Evolutionary conservation across 306 rosid species (phyloP).

Genomic region (Glycine soja): DNA sequence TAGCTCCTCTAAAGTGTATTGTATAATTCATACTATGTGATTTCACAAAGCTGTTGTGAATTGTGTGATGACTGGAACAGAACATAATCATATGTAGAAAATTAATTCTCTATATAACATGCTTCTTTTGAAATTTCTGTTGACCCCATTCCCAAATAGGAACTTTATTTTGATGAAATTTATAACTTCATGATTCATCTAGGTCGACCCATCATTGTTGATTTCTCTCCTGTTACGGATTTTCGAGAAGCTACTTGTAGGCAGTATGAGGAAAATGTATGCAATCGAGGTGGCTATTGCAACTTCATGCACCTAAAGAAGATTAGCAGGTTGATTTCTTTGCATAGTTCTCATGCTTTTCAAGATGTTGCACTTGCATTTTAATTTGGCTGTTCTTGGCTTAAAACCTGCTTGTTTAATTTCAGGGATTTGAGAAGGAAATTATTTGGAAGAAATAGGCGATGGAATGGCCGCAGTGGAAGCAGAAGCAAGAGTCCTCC

Average conservation of each 20-base stretch:
- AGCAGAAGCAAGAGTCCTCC: conserved; percentile 94
- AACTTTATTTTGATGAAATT: conserved; percentile 14
- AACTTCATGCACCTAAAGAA: conserved; percentile 98
- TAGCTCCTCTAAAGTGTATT: background rate
- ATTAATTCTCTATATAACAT: background rate
- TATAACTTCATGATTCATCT: conserved; percentile 37
- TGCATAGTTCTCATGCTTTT: background rate
- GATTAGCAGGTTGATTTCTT: conserved; percentile 75
- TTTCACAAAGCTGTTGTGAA: background rate
- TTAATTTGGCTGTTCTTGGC: background rate
- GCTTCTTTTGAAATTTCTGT: background rate
- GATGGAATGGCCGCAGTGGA: conserved; percentile 70
- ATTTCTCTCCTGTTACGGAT: conserved; percentile 98
- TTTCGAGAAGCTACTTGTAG: conserved; percentile 99
- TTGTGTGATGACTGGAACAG: background rate
- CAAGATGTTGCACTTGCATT: background rate
- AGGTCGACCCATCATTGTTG: conserved; percentile 97
- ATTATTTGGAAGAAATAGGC: conserved; percentile 84
- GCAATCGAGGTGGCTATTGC: conserved; percentile 98
- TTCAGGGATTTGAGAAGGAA: conserved; percentile 89
- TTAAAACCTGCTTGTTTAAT: background rate
- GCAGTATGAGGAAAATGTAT: conserved; percentile 98
- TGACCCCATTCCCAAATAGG: background rate
- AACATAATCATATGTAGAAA: background rate
- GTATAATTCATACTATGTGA: conserved; percentile 16